phyloP scores from a whole-genome alignment of 257 asterid genomes.

The Scutellaria baicalensis region DNA sequence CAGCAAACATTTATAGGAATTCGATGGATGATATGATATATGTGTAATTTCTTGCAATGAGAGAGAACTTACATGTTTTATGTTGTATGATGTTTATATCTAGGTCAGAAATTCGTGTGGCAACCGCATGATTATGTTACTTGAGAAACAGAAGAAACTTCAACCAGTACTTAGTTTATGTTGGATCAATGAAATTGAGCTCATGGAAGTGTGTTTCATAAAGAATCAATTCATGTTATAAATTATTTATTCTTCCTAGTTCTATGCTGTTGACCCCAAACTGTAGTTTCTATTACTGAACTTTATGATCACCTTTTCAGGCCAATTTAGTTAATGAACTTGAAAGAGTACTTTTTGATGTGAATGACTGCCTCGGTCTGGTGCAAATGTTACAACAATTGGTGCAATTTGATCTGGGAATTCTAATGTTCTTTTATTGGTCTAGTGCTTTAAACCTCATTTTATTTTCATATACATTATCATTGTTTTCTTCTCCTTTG shows the following conservation, averaged over 20 bases:
- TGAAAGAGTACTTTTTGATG: neutral
- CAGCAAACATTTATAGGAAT: neutral
- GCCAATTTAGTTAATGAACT: neutral
- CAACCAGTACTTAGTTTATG: neutral
- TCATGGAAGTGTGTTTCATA: neutral
- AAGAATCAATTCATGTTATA: neutral
- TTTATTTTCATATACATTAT: neutral
- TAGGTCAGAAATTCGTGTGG: neutral
- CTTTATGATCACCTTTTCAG: neutral
- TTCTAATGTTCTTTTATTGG: neutral
- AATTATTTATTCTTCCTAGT: neutral
- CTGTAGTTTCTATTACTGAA: neutral
- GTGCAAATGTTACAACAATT: neutral
- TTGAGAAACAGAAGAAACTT: neutral
- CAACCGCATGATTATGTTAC: neutral
- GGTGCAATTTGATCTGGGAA: constrained; percentile 2
- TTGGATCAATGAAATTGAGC: neutral
- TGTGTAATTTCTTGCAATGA: neutral
- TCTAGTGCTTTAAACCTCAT: neutral
- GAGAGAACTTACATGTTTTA: neutral
- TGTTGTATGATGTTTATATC: neutral
- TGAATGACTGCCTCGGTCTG: constrained; percentile 8
- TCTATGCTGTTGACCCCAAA: neutral
- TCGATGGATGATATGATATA: neutral
- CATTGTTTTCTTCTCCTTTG: neutral